Percentiles rank a stretch among this genome's conserved stretches.
Evolutionary conservation across 139 green algal genomes (phyloP).

Genomic region (Chlorella sp.): DNA sequence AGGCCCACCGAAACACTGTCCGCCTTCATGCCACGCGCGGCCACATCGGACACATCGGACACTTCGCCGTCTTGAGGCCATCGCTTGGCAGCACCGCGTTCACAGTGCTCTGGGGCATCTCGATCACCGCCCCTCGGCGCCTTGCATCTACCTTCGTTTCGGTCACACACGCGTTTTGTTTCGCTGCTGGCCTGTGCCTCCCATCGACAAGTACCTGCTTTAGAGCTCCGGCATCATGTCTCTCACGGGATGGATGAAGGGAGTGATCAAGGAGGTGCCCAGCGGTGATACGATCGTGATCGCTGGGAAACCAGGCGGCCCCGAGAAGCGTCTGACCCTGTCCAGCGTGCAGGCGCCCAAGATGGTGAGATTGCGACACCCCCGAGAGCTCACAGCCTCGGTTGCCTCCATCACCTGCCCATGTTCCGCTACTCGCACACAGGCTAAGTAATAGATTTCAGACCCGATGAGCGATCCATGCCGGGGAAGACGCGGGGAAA

Average conservation of each 20-base stretch:
- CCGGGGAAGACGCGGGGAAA: too few relatives aligned
- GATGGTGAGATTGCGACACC: conserved; percentile 67
- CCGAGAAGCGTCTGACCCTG: conserved; percentile 94
- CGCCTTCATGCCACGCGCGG: too few relatives aligned
- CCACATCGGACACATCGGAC: too few relatives aligned
- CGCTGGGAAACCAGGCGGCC: conserved; percentile 47
- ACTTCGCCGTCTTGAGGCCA: too few relatives aligned
- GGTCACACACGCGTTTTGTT: too few relatives aligned
- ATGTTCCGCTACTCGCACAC: too few relatives aligned
- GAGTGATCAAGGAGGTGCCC: conserved; percentile 86
- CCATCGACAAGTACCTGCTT: not conserved
- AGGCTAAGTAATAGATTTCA: too few relatives aligned
- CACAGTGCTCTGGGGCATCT: not conserved
- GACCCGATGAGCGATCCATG: too few relatives aligned
- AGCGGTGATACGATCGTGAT: conserved; percentile 90
- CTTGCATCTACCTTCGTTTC: too few relatives aligned
- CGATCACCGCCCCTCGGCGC: not conserved
- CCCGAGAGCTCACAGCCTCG: too few relatives aligned
- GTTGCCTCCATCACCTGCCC: too few relatives aligned
- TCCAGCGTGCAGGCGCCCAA: conserved; percentile 86
- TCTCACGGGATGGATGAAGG: conserved; percentile 36
- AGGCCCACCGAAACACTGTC: too few relatives aligned
- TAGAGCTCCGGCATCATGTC: not conserved
- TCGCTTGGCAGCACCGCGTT: not conserved
- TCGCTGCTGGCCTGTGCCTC: not conserved